These are phyloP conservation scores for Russula olivacea DNA, from an alignment of 768 basidiomycete species.

Conservation along the genomic window DNA sequence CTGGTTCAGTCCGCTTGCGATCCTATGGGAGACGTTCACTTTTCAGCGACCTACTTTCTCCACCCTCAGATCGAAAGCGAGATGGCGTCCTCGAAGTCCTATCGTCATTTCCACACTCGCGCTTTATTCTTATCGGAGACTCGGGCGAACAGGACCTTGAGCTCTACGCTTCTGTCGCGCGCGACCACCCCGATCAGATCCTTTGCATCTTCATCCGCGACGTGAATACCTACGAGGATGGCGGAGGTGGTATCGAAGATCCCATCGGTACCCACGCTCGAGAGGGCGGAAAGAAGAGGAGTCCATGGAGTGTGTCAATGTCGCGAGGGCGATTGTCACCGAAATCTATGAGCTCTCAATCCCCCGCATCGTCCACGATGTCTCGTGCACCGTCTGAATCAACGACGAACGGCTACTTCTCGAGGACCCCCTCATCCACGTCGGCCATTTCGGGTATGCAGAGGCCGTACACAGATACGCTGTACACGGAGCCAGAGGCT, in stretches of 20 bases:
- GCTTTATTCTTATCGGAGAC: conserved; percentile 86
- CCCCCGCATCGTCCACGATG: background rate
- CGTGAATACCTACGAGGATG: conserved; percentile 40
- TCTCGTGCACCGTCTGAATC: conserved; percentile 8
- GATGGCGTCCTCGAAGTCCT: conserved; percentile 74
- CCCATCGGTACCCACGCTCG: conserved; percentile 46
- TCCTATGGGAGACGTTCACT: conserved; percentile 82
- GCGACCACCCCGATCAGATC: conserved; percentile 62
- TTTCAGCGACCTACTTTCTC: conserved; percentile 75
- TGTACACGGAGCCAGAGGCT: conserved; percentile 14
- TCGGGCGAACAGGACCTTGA: conserved; percentile 94
- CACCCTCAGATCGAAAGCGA: conserved; percentile 79
- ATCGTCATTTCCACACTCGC: conserved; percentile 62
- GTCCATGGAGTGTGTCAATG: background rate
- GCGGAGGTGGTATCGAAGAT: conserved; percentile 44
- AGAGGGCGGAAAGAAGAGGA: conserved; percentile 1
- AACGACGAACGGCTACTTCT: background rate
- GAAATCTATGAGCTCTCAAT: conserved; percentile 1
- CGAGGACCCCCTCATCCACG: background rate
- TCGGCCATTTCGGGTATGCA: background rate
- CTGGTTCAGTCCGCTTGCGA: conserved; percentile 73
- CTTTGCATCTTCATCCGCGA: conserved; percentile 81
- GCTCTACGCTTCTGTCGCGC: conserved; percentile 73
- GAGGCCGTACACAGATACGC: background rate
- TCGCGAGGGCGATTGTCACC: conserved; percentile 10